Evolutionary conservation across 176 grass and related monocot genomes (phyloP), one percentile per base, ranked within the genome.

Genomic region (Eremochloa ophiuroides): DNA sequence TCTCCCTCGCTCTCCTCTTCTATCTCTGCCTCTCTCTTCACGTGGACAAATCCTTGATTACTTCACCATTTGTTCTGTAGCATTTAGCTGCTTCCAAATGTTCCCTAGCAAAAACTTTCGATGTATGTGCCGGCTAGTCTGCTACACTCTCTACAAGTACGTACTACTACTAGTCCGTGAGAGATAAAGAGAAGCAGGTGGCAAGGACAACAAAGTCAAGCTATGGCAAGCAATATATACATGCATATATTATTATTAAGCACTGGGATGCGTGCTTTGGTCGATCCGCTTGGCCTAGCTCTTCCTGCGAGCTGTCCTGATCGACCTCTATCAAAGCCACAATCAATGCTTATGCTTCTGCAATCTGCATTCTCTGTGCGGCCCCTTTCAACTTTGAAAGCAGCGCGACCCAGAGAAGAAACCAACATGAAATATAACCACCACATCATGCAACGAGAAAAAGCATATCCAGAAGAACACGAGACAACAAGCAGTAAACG

Each of bases 351-450:
- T 47, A 66, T 14, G 29, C 35, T 66, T 50, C 18, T 76, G 71
- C 62, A 22, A 17, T 67, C 30, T 69, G 63, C 47, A 35, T 35
- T 35, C 34, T 35, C 34, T 35, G 34, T 5, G 8, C 6, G 26
- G 4, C 25, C 63, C 58, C 79, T 67, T 86, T 59, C 55, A 77
- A 51, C 82, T 88, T 85, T 91, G 73, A 85, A 88, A 83, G 67
- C 53, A 46, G 41, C 81, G 63, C 37, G 46, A 69, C 82, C 86
- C 66, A 82, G 74, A 89, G 81, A 87, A 83, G 74, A 82, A 87
- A 83, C 74, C 69, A 92, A 74, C 84, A 94, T 80, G 78, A 83
- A 91, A 89, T 86, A 82, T 89, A 87, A 16, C 63, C 76, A 25
- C 26, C 37, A 1, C 50, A 5, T 18, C 63, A 53, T 17, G 47